Conservation (phyloP, 306 rosid species). For the Citrullus colocynthis region DNA sequence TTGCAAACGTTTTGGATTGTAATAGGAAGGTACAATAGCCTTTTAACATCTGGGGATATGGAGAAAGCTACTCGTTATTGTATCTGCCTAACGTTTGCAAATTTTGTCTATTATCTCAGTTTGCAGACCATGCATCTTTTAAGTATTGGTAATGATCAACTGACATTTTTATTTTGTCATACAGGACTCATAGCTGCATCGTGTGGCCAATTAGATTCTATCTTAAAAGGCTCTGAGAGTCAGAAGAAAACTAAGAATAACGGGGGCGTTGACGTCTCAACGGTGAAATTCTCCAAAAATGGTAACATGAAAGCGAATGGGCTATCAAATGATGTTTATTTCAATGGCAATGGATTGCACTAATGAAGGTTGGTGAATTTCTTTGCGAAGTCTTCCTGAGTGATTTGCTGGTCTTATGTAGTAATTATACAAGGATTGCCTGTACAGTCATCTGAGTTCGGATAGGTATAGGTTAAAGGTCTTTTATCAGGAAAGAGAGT, state of each 20-base stretch:
- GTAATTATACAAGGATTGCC: slow-evolving; percentile 16
- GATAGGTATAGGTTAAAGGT: slow-evolving; percentile 31
- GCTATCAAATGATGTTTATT: slow-evolving; percentile 28
- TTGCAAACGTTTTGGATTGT: neutral
- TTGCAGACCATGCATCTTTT: neutral
- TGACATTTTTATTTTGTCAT: neutral
- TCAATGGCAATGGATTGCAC: slow-evolving; percentile 42
- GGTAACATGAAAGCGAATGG: slow-evolving; percentile 20
- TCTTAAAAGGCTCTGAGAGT: slow-evolving; percentile 29
- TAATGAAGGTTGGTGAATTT: slow-evolving; percentile 18
- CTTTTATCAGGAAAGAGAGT: slow-evolving; percentile 26
- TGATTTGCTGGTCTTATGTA: slow-evolving; percentile 1
- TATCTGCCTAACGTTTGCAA: neutral
- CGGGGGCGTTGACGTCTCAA: slow-evolving; percentile 23
- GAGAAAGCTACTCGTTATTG: neutral
- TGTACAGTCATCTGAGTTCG: slow-evolving; percentile 39
- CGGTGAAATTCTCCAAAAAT: slow-evolving; percentile 25
- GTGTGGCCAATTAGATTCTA: slow-evolving; percentile 48
- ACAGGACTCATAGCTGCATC: slow-evolving; percentile 80
- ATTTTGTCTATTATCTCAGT: neutral
- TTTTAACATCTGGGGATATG: neutral
- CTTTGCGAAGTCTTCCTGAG: neutral
- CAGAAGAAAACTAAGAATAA: slow-evolving; percentile 19
- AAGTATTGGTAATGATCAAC: neutral
- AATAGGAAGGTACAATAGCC: neutral